Percentiles rank a stretch among this genome's conserved stretches.
Evolutionary conservation across 306 rosid genomes (phyloP).

Genomic region (Lathyrus oleraceus): DNA sequence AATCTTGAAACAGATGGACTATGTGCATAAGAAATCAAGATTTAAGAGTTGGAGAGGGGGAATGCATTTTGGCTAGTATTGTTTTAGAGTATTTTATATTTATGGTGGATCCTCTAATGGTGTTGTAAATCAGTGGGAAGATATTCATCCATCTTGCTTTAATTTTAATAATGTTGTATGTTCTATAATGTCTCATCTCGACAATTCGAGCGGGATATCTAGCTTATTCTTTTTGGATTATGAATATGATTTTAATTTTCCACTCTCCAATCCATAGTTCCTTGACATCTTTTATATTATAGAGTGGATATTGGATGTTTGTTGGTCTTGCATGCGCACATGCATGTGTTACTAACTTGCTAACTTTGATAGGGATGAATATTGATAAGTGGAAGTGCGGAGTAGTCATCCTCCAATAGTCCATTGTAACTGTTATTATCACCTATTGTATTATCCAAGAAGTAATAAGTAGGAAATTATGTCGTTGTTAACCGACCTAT

Average conservation of each 20-base stretch:
- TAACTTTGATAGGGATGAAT: not conserved
- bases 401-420: too few relatives aligned
- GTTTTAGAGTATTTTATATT: conserved; percentile 44
- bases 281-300: conserved; percentile 1
- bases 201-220: too few relatives aligned
- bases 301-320: not conserved
- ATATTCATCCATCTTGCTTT: conserved; percentile 43
- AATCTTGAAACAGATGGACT: conserved; percentile 36
- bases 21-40: conserved; percentile 39
- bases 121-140: conserved; percentile 45
- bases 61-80: conserved; percentile 9
- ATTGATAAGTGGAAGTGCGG: not conserved
- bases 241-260: too few relatives aligned
- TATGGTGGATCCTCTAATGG: conserved; percentile 44
- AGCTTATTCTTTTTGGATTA: too few relatives aligned
- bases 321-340: conserved; percentile 4
- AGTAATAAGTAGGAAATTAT: too few relatives aligned
- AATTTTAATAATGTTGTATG: conserved; percentile 51
- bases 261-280: too few relatives aligned
- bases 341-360: not conserved
- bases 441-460: too few relatives aligned
- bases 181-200: conserved; percentile 33
- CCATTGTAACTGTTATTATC: not conserved
- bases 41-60: conserved; percentile 35
- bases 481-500: too few relatives aligned